Conservation (phyloP, 768 basidiomycete species). For the Pleurotus djamor region DNA sequence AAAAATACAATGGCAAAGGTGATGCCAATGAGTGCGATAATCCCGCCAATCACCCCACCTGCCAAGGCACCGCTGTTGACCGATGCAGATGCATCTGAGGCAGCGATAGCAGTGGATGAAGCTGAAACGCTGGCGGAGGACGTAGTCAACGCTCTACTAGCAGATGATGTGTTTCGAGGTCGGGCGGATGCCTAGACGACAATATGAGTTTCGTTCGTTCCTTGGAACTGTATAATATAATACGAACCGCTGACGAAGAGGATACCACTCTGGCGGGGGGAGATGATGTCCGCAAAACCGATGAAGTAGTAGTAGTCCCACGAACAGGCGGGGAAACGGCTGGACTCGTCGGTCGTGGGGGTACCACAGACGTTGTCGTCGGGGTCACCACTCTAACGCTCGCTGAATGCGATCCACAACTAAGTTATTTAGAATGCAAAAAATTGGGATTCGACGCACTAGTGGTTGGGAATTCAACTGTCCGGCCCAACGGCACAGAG, state of each 20-base stretch:
- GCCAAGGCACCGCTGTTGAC: not conserved
- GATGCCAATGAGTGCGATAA: not conserved
- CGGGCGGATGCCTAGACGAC: not conserved
- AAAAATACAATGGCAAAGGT: not conserved
- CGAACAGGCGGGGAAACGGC: too few species aligned
- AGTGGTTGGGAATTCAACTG: not conserved
- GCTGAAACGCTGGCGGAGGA: not conserved
- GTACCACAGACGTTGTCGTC: too few species aligned
- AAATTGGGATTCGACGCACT: not conserved
- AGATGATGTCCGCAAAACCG: too few species aligned
- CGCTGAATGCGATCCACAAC: too few species aligned
- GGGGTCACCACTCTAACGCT: too few species aligned
- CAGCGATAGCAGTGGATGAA: not conserved
- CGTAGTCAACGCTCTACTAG: not conserved
- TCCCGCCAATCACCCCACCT: constrained; percentile 2
- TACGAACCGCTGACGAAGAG: too few species aligned
- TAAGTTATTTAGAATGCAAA: not conserved
- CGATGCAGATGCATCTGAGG: not conserved
- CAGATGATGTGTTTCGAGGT: not conserved
- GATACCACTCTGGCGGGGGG: too few species aligned
- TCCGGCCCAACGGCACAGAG: not conserved
- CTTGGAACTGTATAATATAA: too few species aligned
- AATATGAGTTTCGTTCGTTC: too few species aligned
- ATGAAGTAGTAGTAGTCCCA: too few species aligned
- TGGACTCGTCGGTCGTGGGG: too few species aligned